These are phyloP conservation scores for Ustilago esculenta DNA, from an alignment of 1,284 basidiomycete species.

Conservation along the genomic window DNA sequence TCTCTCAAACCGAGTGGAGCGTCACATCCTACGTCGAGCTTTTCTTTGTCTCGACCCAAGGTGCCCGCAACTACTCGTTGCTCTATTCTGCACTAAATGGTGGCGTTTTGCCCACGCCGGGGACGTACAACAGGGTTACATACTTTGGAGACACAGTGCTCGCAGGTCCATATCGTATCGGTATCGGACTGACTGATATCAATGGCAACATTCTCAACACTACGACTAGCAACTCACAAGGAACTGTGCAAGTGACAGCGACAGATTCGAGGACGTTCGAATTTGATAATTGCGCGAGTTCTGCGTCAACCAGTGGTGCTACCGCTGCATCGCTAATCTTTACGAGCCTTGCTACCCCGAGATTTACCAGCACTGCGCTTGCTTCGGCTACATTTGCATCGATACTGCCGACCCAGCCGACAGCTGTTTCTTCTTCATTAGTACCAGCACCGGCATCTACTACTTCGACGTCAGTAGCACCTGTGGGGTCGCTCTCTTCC, in stretches of 20 bases:
- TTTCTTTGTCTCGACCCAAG: constrained; percentile 11
- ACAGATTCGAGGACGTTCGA: constrained; percentile 11
- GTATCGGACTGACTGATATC: constrained; percentile 14
- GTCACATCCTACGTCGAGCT: constrained; percentile 22
- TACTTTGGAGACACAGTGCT: constrained; percentile 9
- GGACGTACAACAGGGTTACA: constrained; percentile 4
- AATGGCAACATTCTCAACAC: constrained; percentile 16
- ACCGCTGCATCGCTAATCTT: too few relatives aligned
- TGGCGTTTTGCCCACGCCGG: constrained; percentile 16
- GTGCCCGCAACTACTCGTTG: constrained; percentile 21
- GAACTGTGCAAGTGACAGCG: constrained; percentile 10
- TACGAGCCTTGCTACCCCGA: background rate
- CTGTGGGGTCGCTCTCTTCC: constrained; percentile 3
- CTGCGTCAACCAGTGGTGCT: background rate
- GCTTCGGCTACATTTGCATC: background rate
- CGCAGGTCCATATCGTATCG: constrained; percentile 17
- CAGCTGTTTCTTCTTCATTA: background rate
- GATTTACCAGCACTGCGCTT: background rate
- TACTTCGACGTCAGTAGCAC: background rate
- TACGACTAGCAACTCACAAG: background rate
- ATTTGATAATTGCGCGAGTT: constrained; percentile 5
- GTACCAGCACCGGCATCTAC: constrained; percentile 1
- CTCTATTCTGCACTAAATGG: constrained; percentile 6
- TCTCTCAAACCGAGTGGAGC: constrained; percentile 27
- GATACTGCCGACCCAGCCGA: background rate